These are phyloP conservation scores for Diaporthe eres DNA, from an alignment of 2,329 filamentous ascomycete species.

Conservation along the genomic window DNA sequence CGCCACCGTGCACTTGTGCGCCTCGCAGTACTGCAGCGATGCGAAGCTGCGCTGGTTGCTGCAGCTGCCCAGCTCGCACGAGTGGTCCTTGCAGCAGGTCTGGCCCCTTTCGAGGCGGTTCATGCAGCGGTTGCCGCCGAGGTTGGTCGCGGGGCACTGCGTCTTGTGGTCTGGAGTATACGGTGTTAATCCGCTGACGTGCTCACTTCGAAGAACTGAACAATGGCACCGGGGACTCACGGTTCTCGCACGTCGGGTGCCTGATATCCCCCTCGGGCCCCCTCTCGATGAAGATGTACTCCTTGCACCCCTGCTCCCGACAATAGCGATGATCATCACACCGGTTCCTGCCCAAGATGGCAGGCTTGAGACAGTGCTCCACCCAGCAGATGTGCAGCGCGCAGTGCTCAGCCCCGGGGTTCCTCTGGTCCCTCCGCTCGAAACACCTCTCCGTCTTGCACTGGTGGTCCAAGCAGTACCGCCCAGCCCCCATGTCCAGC, in stretches of 20 bases:
- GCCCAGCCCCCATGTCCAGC: slow-evolving; percentile 15
- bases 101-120: slow-evolving; percentile 23
- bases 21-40: slow-evolving; percentile 44
- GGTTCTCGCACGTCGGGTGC: slow-evolving; percentile 32
- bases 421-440: slow-evolving; percentile 36
- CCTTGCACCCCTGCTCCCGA: slow-evolving; percentile 27
- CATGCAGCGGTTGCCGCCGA: slow-evolving; percentile 31
- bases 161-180: slow-evolving; percentile 36
- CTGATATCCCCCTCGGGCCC: slow-evolving; percentile 24
- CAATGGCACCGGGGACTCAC: neutral
- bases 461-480: slow-evolving; percentile 35
- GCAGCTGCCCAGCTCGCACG: slow-evolving; percentile 40
- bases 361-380: slow-evolving; percentile 19
- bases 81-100: slow-evolving; percentile 40
- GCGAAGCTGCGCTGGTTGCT: slow-evolving; percentile 31
- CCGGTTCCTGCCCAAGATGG: neutral
- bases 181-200: neutral
- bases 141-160: slow-evolving; percentile 29
- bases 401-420: slow-evolving; percentile 27
- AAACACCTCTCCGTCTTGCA: slow-evolving; percentile 32
- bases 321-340: slow-evolving; percentile 35
- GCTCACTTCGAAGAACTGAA: neutral
- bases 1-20: slow-evolving; percentile 46
- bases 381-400: slow-evolving; percentile 36
- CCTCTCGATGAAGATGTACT: slow-evolving; percentile 34